Base-by-base conservation (phyloP, 768 basidiomycete species). In the Lanmaoa pseudosensibilis region DNA sequence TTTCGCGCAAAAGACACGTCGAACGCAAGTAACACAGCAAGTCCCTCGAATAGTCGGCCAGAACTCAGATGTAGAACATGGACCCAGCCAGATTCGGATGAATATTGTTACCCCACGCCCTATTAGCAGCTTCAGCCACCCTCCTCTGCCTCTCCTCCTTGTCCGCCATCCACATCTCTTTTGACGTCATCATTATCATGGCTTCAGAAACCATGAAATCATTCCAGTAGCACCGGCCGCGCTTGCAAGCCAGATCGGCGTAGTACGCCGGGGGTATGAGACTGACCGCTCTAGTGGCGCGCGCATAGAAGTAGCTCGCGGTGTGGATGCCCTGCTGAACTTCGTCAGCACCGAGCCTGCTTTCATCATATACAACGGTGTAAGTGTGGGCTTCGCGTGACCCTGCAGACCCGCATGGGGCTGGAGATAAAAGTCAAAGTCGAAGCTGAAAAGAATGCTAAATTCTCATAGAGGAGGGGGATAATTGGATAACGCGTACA, bases 211-310 rank as follows among this genome's bases (percentile, higher is more conserved):
- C 80, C 67, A 91, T 69, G 45, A 91, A 84, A 1, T 86, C 84
- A 58, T 90, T 88, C 39, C 92, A 60, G 64, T 90, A 93, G 65
- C 78, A 87, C 34, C 90, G 73, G 0, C 86, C 90, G 13, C 90
- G 76, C 70, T 92, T 90, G 68, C 89, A 92, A 2, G 88, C 90
- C 47, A 92, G 71, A 69, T 92, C 89, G 8, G 89, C 87, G 63
- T 90, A 91, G 65, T 90, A 90, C 1, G 88, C 89, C 0, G 90
- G 80, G 0, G 90, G 88, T 6, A 91, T 78, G 27, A 92, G 74
- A 66, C 88, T 90, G 32, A 94, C 91, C 0, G 89, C 86, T 62
- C 89, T 87, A 4, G 90, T 94, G 1, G 91, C 90, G 5, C 92
- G 82, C 0, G 87, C 90, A 62, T 89, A 94, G n/a, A 89, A 75